A percentile compares a stretch with the other conserved stretches of the same genome.
Conservation (phyloP, 495 filamentous ascomycete species). For the Trichoderma parareesei region DNA sequence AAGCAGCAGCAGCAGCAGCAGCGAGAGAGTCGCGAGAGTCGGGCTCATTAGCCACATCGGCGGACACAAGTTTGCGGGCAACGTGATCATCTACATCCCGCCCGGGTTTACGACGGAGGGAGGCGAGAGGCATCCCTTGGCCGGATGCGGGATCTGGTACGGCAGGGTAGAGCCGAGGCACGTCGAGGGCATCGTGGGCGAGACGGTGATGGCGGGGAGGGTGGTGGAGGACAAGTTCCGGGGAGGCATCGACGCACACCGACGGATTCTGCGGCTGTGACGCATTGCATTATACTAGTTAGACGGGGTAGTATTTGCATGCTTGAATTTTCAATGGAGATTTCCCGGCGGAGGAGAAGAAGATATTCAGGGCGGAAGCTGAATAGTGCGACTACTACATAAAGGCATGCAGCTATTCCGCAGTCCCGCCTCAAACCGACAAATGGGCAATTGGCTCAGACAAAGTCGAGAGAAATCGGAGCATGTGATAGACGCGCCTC, state of each 20-base stretch:
- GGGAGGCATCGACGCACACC: slow-evolving; percentile 46
- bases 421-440: too few species aligned
- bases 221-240: slow-evolving; percentile 71
- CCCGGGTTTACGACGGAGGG: slow-evolving; percentile 33
- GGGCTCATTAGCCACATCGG: slow-evolving; percentile 82
- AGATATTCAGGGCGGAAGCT: too few species aligned
- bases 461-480: too few species aligned
- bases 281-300: too few species aligned
- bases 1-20: not conserved
- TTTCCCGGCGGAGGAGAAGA: too few species aligned
- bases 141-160: slow-evolving; percentile 88
- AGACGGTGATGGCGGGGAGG: slow-evolving; percentile 66
- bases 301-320: not conserved
- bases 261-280: slow-evolving; percentile 34
- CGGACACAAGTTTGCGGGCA: slow-evolving; percentile 89
- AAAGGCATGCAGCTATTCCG: too few species aligned
- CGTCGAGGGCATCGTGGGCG: slow-evolving; percentile 75
- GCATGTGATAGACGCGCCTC: too few species aligned
- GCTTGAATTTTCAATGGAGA: not conserved
- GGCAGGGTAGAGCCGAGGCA: slow-evolving; percentile 78
- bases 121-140: slow-evolving; percentile 47
- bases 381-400: too few species aligned
- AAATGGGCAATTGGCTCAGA: too few species aligned
- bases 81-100: slow-evolving; percentile 86
- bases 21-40: slow-evolving; percentile 46